These are phyloP conservation scores for Colletotrichum lini DNA, from an alignment of 2,329 filamentous ascomycete species.

Conservation along the genomic window DNA sequence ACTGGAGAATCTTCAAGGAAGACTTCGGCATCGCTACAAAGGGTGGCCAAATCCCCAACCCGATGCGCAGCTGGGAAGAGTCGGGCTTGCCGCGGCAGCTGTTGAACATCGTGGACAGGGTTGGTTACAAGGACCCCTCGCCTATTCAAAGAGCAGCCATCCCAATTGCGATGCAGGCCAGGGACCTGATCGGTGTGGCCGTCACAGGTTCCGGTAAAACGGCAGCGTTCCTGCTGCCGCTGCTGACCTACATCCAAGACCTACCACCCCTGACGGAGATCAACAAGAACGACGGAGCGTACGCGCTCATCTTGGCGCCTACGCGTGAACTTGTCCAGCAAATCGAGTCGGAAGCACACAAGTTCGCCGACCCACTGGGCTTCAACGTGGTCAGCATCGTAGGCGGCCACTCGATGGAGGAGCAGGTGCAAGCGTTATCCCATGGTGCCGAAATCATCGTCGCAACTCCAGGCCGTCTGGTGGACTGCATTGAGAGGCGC, in stretches of 20 bases:
- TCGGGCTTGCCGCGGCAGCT: slow-evolving; percentile 83
- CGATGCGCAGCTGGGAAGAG: slow-evolving; percentile 95
- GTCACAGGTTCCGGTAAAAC: slow-evolving; percentile 99
- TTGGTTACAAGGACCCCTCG: slow-evolving; percentile 93
- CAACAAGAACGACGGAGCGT: slow-evolving; percentile 95
- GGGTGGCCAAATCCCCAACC: slow-evolving; percentile 91
- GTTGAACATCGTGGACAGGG: slow-evolving; percentile 84
- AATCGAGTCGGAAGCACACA: slow-evolving; percentile 93
- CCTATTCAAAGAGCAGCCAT: slow-evolving; percentile 95
- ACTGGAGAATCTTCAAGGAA: slow-evolving; percentile 99
- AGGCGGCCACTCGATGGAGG: slow-evolving; percentile 95
- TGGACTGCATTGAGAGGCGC: slow-evolving; percentile 95
- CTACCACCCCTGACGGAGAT: slow-evolving; percentile 86
- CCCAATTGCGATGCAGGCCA: slow-evolving; percentile 90
- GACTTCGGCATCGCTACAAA: slow-evolving; percentile 98
- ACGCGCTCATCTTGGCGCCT: slow-evolving; percentile 95
- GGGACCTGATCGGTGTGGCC: slow-evolving; percentile 98
- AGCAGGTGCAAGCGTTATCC: slow-evolving; percentile 90
- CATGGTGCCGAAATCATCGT: slow-evolving; percentile 98
- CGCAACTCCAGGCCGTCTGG: slow-evolving; percentile 95
- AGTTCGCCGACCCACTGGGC: slow-evolving; percentile 90
- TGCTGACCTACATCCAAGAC: slow-evolving; percentile 95
- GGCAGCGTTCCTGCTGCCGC: slow-evolving; percentile 90
- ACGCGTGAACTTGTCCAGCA: slow-evolving; percentile 98
- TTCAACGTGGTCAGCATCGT: slow-evolving; percentile 98